These are phyloP conservation scores for Cercophora sp. DNA, from an alignment of 495 filamentous ascomycete species.

Conservation along the genomic window DNA sequence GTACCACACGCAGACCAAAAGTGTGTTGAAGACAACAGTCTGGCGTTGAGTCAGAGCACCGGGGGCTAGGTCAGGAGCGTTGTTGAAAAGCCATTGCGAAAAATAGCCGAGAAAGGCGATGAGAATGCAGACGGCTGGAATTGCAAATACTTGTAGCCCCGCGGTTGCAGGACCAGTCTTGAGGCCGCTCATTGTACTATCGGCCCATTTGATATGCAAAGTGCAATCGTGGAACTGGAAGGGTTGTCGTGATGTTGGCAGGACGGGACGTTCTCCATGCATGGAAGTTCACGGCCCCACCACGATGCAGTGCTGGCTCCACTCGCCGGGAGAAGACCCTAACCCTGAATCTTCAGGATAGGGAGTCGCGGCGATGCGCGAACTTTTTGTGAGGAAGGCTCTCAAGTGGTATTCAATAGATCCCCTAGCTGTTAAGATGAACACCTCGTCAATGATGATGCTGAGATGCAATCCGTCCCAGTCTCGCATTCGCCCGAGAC, in stretches of 20 bases:
- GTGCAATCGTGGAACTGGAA: too few species aligned
- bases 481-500: too few species aligned
- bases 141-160: conserved; percentile 49
- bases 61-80: conserved; percentile 56
- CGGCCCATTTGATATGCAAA: conserved; percentile 10
- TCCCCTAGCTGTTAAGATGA: too few species aligned
- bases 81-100: conserved; percentile 77
- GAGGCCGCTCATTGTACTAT: conserved; percentile 17
- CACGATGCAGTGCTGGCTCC: too few species aligned
- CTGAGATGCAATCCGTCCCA: too few species aligned
- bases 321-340: background rate
- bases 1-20: conserved; percentile 70
- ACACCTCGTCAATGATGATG: too few species aligned
- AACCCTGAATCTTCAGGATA: background rate
- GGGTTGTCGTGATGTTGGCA: too few species aligned
- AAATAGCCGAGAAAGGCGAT: conserved; percentile 78
- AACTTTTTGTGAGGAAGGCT: too few species aligned
- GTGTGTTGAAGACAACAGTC: conserved; percentile 65
- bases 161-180: conserved; percentile 26
- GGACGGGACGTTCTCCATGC: too few species aligned
- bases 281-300: too few species aligned
- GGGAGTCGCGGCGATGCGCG: too few species aligned
- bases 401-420: too few species aligned
- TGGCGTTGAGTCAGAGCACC: conserved; percentile 60
- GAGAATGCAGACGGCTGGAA: conserved; percentile 63